These are phyloP conservation scores for Durusdinium trenchii DNA, from an alignment of 73 alveolate species.

Conservation along the genomic window DNA sequence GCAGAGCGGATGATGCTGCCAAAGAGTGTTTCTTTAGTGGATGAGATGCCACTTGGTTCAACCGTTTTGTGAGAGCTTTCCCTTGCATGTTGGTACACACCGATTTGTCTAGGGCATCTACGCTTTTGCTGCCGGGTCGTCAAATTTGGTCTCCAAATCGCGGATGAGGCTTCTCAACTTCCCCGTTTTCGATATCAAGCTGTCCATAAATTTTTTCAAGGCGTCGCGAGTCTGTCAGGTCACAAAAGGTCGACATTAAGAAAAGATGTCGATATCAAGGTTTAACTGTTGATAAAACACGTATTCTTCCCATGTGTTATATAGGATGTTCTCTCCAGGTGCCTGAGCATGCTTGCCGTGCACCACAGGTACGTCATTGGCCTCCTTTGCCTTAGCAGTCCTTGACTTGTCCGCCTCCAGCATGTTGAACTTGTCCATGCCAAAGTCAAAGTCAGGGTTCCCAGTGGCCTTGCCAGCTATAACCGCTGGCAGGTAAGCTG, in stretches of 20 bases:
- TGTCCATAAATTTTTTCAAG: background rate
- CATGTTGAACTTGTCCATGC: background rate
- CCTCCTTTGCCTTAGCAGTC: background rate
- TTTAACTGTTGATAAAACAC: background rate
- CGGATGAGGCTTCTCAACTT: conserved; percentile 4
- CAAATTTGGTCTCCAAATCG: background rate
- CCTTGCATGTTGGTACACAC: too few species aligned
- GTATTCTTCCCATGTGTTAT: background rate
- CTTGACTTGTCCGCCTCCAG: background rate
- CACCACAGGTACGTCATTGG: background rate
- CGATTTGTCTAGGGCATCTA: background rate
- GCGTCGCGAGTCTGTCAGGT: background rate
- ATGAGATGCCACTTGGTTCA: background rate
- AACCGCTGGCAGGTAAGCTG: background rate
- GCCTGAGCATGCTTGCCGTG: background rate
- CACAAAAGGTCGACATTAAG: background rate
- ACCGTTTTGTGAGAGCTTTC: too few species aligned
- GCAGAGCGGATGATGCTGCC: too few species aligned
- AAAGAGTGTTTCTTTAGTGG: background rate
- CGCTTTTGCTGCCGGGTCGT: conserved; percentile 4
- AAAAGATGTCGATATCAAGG: background rate
- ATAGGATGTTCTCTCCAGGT: background rate
- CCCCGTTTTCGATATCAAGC: background rate
- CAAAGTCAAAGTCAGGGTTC: background rate
- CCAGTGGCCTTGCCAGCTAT: background rate